Evolutionary conservation across 2,329 filamentous ascomycete species (phyloP), one percentile per base, ranked within the genome.

Genomic region (Ophiocordyceps unilateralis): DNA sequence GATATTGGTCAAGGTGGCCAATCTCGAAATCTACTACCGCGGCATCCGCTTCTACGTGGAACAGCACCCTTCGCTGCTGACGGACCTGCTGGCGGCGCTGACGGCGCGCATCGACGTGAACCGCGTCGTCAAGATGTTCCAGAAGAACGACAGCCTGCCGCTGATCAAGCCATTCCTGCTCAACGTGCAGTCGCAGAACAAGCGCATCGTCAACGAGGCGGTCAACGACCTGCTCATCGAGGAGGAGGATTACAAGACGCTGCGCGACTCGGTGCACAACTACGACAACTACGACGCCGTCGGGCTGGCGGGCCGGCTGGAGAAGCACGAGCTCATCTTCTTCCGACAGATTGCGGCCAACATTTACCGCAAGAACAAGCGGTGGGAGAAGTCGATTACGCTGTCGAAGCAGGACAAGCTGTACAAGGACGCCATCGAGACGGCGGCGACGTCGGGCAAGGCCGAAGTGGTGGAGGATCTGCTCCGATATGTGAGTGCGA

Each of bases 331-430:
- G 45, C 69, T 98, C 41, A 88, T 98, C 50, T 98, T 98, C 74
- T 98, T 98, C 82, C 82, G 91, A 57, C 91, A 98, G 65, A 94
- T 98, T 57, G 91, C 91, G 5, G 87, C 93, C 51, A 94, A 74
- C 66, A 98, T 98, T 63, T 98, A 96, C 70, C 87, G 93, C 62
- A 98, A 96, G 76, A 96, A 94, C 72, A 96, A 96, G 81, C 78
- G 91, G 49, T 98, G 93, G 93, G 89, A 96, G 69, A 96, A 96
- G 69, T 95, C 88, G 4, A 98, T 98, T 62, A 78, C 86, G 28
- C 70, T 98, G 40, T 96, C 89, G 15, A 98, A 98, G 74, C 89
- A 98, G 62, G 91, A 98, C 70, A 96, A 95, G 75, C 72, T 98
- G 15, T 98, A 91, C 81, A 96, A 95, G 72, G 91, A 98, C 66